A percentile compares a stretch with the other conserved stretches of the same genome.
These are phyloP conservation scores for Cryptosporidium sp. DNA, from an alignment of 169 alveolate genomes.

Conservation along the genomic window DNA sequence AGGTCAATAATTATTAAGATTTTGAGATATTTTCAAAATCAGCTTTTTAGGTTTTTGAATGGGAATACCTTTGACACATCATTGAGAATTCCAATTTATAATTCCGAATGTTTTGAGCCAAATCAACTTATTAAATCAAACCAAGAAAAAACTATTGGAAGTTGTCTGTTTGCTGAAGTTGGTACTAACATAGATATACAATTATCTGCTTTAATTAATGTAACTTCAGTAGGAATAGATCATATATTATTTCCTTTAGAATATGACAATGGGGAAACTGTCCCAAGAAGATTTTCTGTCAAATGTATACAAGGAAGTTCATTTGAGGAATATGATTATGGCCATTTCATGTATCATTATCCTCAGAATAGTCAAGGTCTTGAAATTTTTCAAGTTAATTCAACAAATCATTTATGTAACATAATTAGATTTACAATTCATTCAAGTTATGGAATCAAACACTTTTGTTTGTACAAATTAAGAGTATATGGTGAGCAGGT, in stretches of 20 bases:
- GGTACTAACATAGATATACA: slow-evolving; percentile 28
- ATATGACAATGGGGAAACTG: slow-evolving; percentile 59
- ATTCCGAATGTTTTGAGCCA: slow-evolving; percentile 45
- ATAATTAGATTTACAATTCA: slow-evolving; percentile 24
- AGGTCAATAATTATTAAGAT: slow-evolving; percentile 15
- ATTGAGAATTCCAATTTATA: slow-evolving; percentile 12
- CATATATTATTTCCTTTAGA: slow-evolving; percentile 46
- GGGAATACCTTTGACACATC: not conserved
- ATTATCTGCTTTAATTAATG: slow-evolving; percentile 27
- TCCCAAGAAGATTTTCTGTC: slow-evolving; percentile 60
- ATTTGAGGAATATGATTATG: not conserved
- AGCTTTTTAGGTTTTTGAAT: not conserved
- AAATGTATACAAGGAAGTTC: slow-evolving; percentile 3
- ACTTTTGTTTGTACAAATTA: slow-evolving; percentile 42
- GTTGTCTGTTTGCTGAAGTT: not conserved
- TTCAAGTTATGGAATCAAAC: slow-evolving; percentile 42
- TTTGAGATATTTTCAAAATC: not conserved
- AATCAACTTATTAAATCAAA: slow-evolving; percentile 21
- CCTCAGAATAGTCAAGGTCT: slow-evolving; percentile 45
- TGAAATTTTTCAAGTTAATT: slow-evolving; percentile 13
- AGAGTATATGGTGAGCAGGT: slow-evolving; percentile 44
- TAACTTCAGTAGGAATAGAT: slow-evolving; percentile 45
- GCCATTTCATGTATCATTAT: slow-evolving; percentile 12
- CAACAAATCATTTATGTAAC: not conserved
- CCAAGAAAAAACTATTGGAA: slow-evolving; percentile 24